phyloP scores from a whole-genome alignment of 352 stramenopile genomes.

The Phytopythium delawarense region DNA sequence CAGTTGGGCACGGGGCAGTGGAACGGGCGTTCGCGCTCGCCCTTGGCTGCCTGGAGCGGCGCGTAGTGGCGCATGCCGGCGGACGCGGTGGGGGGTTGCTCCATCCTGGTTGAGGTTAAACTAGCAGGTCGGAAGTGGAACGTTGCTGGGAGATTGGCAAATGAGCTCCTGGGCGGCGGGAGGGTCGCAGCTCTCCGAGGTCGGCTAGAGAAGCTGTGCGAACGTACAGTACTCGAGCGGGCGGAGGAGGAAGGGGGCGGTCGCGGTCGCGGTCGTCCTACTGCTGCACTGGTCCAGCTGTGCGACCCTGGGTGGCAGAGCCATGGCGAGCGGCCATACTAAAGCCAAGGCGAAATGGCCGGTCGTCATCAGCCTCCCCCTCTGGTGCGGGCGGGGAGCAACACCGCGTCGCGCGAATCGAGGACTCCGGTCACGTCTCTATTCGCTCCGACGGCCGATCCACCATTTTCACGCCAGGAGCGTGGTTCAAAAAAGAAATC shows the following conservation, averaged over 20 bases:
- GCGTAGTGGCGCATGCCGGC: constrained; percentile 5
- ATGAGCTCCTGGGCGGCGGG: constrained; percentile 13
- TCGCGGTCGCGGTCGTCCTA: not conserved
- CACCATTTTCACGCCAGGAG: constrained; percentile 4
- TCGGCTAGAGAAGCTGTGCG: not conserved
- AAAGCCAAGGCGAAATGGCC: not conserved
- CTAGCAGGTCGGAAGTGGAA: constrained; percentile 3
- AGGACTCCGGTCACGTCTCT: not conserved
- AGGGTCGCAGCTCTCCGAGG: not conserved
- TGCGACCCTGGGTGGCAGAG: not conserved
- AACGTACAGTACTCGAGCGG: not conserved
- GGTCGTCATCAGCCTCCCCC: constrained; percentile 1
- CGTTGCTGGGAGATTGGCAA: constrained; percentile 32
- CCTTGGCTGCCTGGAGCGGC: constrained; percentile 4
- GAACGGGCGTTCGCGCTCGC: constrained; percentile 35
- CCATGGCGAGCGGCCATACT: constrained; percentile 1
- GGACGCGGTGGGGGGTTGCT: constrained; percentile 6
- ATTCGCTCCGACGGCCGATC: not conserved
- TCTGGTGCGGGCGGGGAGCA: not conserved
- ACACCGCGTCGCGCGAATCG: not conserved
- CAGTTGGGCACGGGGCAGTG: constrained; percentile 33
- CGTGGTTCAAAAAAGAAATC: constrained; percentile 9
- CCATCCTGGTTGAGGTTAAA: constrained; percentile 13
- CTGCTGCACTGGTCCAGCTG: not conserved
- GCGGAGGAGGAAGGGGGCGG: not conserved